A percentile compares a stretch with the other conserved stretches of the same genome.
Conservation (phyloP, 305 asterid species). For the Fraxinus velutina region DNA sequence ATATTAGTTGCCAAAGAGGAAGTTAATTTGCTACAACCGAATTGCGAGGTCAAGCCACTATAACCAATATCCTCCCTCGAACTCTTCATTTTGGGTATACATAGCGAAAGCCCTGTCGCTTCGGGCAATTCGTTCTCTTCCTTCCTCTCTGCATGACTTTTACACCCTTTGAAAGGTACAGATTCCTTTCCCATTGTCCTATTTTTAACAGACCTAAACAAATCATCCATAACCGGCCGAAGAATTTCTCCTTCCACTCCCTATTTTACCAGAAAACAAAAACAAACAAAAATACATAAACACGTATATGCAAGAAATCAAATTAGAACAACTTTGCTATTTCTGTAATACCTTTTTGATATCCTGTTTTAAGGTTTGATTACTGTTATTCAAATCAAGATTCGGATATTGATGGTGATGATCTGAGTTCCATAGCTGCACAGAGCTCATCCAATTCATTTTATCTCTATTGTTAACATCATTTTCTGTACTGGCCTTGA, state of each 20-base stretch:
- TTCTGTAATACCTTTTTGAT: slow-evolving; percentile 41
- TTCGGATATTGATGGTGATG: slow-evolving; percentile 19
- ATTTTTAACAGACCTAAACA: slow-evolving; percentile 30
- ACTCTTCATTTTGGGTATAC: slow-evolving; percentile 43
- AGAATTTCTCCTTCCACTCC: slow-evolving; percentile 32
- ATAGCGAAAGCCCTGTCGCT: slow-evolving; percentile 47
- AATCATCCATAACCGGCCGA: slow-evolving; percentile 24
- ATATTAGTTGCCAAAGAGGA: slow-evolving; percentile 21
- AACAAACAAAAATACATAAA: slow-evolving; percentile 6
- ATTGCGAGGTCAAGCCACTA: slow-evolving; percentile 20
- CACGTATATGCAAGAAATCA: slow-evolving; percentile 8
- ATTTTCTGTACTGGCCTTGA: slow-evolving; percentile 27
- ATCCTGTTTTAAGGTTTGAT: slow-evolving; percentile 23
- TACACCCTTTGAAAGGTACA: slow-evolving; percentile 36
- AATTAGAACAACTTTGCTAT: neutral
- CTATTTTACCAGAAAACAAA: slow-evolving; percentile 18
- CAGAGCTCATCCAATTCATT: slow-evolving; percentile 31
- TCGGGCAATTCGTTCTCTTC: slow-evolving; percentile 38
- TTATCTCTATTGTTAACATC: slow-evolving; percentile 45
- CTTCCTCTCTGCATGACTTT: slow-evolving; percentile 34
- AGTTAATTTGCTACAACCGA: slow-evolving; percentile 10
- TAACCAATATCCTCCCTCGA: slow-evolving; percentile 21
- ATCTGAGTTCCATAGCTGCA: slow-evolving; percentile 59
- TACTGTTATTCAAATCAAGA: slow-evolving; percentile 24
- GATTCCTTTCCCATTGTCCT: slow-evolving; percentile 26